These are phyloP conservation scores for Globisporangium iwayamae DNA, from an alignment of 352 stramenopile genomes.

Conservation along the genomic window DNA sequence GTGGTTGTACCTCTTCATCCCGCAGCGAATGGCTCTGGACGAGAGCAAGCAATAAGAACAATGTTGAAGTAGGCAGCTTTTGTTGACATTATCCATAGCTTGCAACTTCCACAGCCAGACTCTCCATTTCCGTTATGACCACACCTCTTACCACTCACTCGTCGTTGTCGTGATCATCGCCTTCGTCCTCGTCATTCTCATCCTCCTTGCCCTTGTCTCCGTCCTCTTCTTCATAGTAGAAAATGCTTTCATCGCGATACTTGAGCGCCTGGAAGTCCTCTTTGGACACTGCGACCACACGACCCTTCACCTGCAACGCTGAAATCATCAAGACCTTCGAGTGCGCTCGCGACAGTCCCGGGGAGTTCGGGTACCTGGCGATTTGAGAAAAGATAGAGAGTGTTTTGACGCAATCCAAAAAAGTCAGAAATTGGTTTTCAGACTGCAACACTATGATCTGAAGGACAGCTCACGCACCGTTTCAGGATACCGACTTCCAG, in stretches of 20 bases:
- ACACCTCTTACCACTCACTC: background rate
- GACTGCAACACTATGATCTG: background rate
- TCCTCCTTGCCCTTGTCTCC: conserved; percentile 16
- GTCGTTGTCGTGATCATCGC: background rate
- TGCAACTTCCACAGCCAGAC: background rate
- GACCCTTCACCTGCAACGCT: conserved; percentile 58
- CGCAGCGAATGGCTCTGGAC: conserved; percentile 55
- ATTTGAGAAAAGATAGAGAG: background rate
- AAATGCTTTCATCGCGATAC: conserved; percentile 78
- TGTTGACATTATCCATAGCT: background rate
- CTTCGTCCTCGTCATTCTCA: conserved; percentile 15
- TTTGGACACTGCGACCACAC: conserved; percentile 68
- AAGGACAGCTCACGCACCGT: conserved; percentile 28
- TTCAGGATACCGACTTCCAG: conserved; percentile 63
- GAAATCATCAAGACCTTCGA: conserved; percentile 46
- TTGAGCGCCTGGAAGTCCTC: conserved; percentile 48
- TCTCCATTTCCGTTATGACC: background rate
- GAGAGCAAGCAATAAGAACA: conserved; percentile 18
- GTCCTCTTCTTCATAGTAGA: conserved; percentile 51
- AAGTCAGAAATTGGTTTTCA: background rate
- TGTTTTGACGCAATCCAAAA: background rate
- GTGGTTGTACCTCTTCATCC: conserved; percentile 80
- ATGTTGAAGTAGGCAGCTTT: background rate
- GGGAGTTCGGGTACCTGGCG: conserved; percentile 49
- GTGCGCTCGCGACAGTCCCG: conserved; percentile 35